Conservation (phyloP, 768 basidiomycete species). For the Naematelia encephala region DNA sequence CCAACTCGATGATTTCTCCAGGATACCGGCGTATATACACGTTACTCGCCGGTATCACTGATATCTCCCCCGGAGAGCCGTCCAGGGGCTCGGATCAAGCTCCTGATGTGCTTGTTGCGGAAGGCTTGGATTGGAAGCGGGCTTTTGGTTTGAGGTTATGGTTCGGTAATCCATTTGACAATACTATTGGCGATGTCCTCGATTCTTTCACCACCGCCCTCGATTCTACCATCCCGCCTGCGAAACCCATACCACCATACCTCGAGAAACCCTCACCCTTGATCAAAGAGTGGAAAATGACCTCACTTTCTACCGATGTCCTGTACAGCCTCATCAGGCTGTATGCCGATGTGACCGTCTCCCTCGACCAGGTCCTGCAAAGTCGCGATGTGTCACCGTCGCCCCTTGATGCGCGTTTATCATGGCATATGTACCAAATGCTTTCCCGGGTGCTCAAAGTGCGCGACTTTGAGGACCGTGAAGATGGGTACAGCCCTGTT, state of each 20-base stretch:
- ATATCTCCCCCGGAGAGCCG: constrained; percentile 57
- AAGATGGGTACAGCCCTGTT: constrained; percentile 67
- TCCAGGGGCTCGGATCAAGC: constrained; percentile 57
- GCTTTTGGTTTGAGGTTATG: constrained; percentile 86
- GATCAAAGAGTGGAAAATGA: constrained; percentile 17
- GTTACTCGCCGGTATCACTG: constrained; percentile 72
- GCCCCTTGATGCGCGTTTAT: constrained; percentile 73
- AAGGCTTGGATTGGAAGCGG: constrained; percentile 88
- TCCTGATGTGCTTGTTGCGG: constrained; percentile 61
- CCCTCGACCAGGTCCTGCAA: constrained; percentile 63
- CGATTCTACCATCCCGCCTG: constrained; percentile 44
- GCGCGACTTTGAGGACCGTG: constrained; percentile 83
- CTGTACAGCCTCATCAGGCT: constrained; percentile 78
- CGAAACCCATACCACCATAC: constrained; percentile 46
- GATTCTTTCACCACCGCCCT: constrained; percentile 58
- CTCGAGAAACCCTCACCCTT: constrained; percentile 27
- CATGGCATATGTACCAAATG: constrained; percentile 90
- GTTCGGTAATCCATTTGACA: constrained; percentile 65
- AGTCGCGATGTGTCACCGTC: constrained; percentile 72
- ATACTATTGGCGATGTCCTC: constrained; percentile 68
- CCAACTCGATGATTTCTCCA: constrained; percentile 65
- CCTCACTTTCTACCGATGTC: constrained; percentile 57
- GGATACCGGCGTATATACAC: constrained; percentile 77
- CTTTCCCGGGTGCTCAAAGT: constrained; percentile 76
- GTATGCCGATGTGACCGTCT: constrained; percentile 66